phyloP scores from a whole-genome alignment of 148 eudicot species.

The Polygonum aviculare region DNA sequence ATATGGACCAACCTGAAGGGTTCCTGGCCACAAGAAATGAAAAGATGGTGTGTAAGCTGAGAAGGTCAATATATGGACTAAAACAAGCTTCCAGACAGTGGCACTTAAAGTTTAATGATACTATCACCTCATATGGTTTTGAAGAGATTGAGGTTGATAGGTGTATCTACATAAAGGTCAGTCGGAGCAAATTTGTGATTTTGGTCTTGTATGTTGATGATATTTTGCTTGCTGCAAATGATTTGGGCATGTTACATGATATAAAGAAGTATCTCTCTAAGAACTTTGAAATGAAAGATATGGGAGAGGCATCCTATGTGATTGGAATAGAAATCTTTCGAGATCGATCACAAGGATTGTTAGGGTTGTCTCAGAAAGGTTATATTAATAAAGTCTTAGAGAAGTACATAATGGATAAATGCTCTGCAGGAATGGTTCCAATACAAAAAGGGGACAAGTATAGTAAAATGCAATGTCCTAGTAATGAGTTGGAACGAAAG shows the following conservation, averaged over 20 bases:
- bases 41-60: background rate
- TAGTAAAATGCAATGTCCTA: background rate
- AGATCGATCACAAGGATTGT: conserved; percentile 3
- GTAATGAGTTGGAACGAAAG: background rate
- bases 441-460: background rate
- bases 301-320: no score
- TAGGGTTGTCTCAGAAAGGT: background rate
- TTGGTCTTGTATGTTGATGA: conserved; percentile 2
- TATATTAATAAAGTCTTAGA: conserved; percentile 2
- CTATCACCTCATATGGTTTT: background rate
- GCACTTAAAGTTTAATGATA: background rate
- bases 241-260: conserved; percentile 7
- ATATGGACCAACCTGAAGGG: background rate
- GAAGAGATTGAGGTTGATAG: background rate
- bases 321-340: background rate
- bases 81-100: background rate
- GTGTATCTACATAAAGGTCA: conserved; percentile 4
- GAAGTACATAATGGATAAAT: background rate
- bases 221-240: background rate
- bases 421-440: background rate
- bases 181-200: background rate
- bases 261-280: background rate
- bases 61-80: background rate
- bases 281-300: no score
- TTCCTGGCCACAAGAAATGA: background rate